A percentile compares a stretch with the other conserved stretches of the same genome.
These are phyloP conservation scores for Trametes coccinea DNA, from an alignment of 768 basidiomycete species.

Conservation along the genomic window DNA sequence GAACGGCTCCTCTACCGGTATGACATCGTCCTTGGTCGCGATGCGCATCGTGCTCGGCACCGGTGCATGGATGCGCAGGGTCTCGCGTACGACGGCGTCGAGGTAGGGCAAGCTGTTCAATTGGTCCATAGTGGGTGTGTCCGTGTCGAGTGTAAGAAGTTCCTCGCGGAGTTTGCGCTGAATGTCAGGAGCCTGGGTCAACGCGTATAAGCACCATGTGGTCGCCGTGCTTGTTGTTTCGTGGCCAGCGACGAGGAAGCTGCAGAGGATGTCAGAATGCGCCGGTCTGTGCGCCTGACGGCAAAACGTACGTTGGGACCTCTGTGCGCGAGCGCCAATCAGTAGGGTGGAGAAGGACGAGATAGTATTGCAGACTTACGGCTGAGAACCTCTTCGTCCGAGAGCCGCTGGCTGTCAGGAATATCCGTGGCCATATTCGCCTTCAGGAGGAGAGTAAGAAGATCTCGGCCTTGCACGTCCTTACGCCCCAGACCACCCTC, in stretches of 20 bases:
- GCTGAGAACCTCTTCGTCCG: slow-evolving; percentile 63
- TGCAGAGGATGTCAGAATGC: not conserved
- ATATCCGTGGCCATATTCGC: slow-evolving; percentile 68
- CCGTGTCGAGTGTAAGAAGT: slow-evolving; percentile 42
- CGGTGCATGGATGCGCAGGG: slow-evolving; percentile 55
- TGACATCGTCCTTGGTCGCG: slow-evolving; percentile 44
- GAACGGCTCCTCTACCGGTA: slow-evolving; percentile 48
- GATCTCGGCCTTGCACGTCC: slow-evolving; percentile 44
- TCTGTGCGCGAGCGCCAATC: slow-evolving; percentile 2
- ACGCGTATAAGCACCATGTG: slow-evolving; percentile 39
- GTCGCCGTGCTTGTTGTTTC: slow-evolving; percentile 46
- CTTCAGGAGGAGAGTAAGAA: slow-evolving; percentile 59
- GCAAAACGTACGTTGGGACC: slow-evolving; percentile 18
- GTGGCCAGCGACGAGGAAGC: slow-evolving; percentile 37
- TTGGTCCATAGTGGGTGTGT: slow-evolving; percentile 63
- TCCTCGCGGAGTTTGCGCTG: slow-evolving; percentile 44
- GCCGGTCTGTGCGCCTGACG: too few species aligned
- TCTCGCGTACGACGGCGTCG: slow-evolving; percentile 63
- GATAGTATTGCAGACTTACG: slow-evolving; percentile 38
- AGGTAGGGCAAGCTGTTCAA: slow-evolving; percentile 67
- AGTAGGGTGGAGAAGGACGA: not conserved
- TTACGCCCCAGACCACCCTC: slow-evolving; percentile 37
- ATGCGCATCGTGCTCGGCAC: slow-evolving; percentile 52
- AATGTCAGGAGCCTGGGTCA: slow-evolving; percentile 39
- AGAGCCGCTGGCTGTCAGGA: slow-evolving; percentile 53